Percentiles rank a stretch among this genome's conserved stretches.
Evolutionary conservation across 225 moss, liverwort and hornwort species (phyloP).

Genomic region (Polytrichum commune): DNA sequence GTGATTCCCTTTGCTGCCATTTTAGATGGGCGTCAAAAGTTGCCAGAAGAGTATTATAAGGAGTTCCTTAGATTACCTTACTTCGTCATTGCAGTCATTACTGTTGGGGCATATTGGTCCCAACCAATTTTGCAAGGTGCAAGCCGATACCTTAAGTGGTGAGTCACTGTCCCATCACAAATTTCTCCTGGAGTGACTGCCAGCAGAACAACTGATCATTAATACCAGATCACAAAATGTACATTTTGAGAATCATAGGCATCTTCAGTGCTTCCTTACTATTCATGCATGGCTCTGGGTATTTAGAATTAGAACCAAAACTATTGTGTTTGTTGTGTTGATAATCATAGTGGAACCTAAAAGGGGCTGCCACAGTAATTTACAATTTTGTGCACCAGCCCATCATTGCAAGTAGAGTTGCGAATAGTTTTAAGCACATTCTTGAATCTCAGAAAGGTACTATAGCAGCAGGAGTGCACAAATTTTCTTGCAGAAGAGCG

Average conservation of each 20-base stretch:
- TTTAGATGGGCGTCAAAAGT: slow-evolving; percentile 77
- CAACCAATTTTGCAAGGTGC: slow-evolving; percentile 77
- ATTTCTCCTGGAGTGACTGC: no score
- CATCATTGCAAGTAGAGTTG: no score
- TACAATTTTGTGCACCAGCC: no score
- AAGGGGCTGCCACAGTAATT: no score
- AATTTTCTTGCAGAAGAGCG: no score
- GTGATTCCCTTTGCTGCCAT: slow-evolving; percentile 88
- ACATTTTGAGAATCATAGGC: background rate
- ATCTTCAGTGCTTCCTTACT: background rate
- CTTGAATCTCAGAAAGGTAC: no score
- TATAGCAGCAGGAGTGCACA: no score
- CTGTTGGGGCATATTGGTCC: slow-evolving; percentile 76
- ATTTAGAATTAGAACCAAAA: background rate
- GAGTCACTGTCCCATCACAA: background rate
- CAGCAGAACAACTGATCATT: no score
- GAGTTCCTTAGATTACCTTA: slow-evolving; percentile 88
- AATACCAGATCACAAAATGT: background rate
- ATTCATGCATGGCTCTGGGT: background rate
- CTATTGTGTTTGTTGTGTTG: background rate
- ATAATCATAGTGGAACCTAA: no score
- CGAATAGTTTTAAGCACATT: no score
- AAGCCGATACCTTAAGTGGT: slow-evolving; percentile 71
- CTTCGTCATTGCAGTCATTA: slow-evolving; percentile 59
- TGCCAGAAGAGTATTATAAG: slow-evolving; percentile 77